A percentile compares a stretch with the other conserved stretches of the same genome.
Conservation (phyloP, 495 filamentous ascomycete species). For the Viridothelium virens region DNA sequence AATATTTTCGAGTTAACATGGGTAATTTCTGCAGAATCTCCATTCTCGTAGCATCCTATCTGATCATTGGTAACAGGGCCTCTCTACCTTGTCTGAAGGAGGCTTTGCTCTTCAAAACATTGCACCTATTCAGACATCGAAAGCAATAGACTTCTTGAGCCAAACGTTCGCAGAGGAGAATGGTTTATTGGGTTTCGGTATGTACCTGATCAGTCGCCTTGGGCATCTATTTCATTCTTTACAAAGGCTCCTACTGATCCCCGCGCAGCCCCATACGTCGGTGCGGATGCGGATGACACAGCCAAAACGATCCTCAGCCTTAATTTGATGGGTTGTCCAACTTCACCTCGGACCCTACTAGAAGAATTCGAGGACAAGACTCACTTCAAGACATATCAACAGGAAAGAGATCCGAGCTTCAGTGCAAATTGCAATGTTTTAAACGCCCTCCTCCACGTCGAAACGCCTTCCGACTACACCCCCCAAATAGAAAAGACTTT, state of each 20-base stretch:
- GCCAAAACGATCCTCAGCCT: conserved; percentile 38
- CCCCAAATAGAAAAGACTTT: conserved; percentile 14
- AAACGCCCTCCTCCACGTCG: conserved; percentile 27
- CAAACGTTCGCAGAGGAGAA: not conserved
- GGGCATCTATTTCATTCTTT: conserved; percentile 21
- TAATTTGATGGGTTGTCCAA: conserved; percentile 27
- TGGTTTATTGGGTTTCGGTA: conserved; percentile 14
- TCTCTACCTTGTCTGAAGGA: conserved; percentile 12
- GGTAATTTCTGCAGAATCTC: conserved; percentile 16
- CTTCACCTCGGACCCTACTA: conserved; percentile 25
- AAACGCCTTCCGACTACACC: conserved; percentile 7
- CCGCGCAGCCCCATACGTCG: conserved; percentile 19
- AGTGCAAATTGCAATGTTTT: conserved; percentile 43
- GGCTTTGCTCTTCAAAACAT: conserved; percentile 8
- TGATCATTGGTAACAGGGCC: conserved; percentile 8
- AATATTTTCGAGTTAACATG: conserved; percentile 40
- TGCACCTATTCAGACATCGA: conserved; percentile 3
- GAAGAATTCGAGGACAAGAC: conserved; percentile 32
- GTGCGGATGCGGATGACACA: conserved; percentile 45
- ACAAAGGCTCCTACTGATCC: not conserved
- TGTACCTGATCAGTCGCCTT: conserved; percentile 3
- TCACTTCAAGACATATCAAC: conserved; percentile 38
- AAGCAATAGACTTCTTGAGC: conserved; percentile 8
- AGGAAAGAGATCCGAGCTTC: conserved; percentile 37
- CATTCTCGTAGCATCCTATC: conserved; percentile 13